Conservation (phyloP, 352 stramenopile species). For the Globisporangium nagaii region DNA sequence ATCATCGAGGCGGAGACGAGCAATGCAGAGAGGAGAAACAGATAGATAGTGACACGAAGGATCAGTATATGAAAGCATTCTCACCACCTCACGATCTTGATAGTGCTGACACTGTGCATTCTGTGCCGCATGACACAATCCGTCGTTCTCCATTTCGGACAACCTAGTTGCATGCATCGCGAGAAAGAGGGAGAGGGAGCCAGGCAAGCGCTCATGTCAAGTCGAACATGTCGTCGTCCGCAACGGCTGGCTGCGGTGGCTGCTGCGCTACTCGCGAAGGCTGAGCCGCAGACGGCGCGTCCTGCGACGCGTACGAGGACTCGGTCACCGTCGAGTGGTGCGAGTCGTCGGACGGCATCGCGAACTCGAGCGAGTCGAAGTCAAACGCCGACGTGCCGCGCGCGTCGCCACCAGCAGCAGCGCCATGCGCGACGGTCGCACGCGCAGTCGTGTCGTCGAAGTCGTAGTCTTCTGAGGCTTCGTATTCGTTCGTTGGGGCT, state of each 20-base stretch:
- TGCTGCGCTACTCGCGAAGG: not conserved
- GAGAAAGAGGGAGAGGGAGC: not conserved
- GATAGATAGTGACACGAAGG: no score
- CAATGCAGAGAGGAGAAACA: slow-evolving; percentile 8
- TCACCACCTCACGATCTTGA: no score
- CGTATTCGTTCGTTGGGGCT: not conserved
- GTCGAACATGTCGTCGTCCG: slow-evolving; percentile 68
- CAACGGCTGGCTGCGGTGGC: slow-evolving; percentile 5
- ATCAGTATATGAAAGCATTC: no score
- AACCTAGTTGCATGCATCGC: no score
- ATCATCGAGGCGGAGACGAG: no score
- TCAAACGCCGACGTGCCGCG: slow-evolving; percentile 40
- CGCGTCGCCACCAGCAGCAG: slow-evolving; percentile 14
- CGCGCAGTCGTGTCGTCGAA: not conserved
- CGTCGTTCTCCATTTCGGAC: no score
- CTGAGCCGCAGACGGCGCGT: not conserved
- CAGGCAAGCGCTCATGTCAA: slow-evolving; percentile 51
- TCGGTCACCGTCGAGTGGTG: slow-evolving; percentile 6
- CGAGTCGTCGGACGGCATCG: slow-evolving; percentile 28
- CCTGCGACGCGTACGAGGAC: slow-evolving; percentile 4
- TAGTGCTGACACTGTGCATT: not conserved
- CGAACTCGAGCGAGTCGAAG: slow-evolving; percentile 63
- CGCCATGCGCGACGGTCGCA: slow-evolving; percentile 15
- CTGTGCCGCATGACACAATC: not conserved
- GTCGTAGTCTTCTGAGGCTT: not conserved